These are phyloP conservation scores for Diaporthe aspalathi DNA, from an alignment of 2,329 filamentous ascomycete genomes.

Conservation along the genomic window DNA sequence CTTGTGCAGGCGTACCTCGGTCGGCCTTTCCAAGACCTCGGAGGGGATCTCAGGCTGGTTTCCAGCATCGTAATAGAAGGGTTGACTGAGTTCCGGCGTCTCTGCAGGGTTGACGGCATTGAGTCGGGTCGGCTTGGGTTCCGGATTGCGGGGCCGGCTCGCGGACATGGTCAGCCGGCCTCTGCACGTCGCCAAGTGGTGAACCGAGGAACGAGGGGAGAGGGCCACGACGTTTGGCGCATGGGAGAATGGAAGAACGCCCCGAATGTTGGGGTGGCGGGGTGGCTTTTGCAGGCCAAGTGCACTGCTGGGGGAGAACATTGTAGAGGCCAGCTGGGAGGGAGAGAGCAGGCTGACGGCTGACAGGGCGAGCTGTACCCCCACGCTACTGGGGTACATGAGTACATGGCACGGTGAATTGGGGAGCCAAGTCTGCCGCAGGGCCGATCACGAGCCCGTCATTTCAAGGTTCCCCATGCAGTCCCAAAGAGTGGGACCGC, in stretches of 20 bases:
- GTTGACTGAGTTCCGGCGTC: conserved; percentile 27
- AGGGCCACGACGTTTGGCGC: neutral
- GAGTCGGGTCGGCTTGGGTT: conserved; percentile 19
- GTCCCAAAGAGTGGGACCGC: conserved; percentile 1
- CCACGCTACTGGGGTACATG: conserved; percentile 21
- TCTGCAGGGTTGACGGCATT: neutral
- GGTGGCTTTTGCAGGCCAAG: neutral
- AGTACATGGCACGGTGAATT: neutral
- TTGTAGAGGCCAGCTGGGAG: neutral
- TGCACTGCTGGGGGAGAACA: neutral
- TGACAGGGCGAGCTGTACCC: conserved; percentile 24
- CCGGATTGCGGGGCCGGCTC: conserved; percentile 37
- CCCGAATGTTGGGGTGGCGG: too few species aligned
- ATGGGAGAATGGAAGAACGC: neutral
- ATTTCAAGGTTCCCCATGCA: conserved; percentile 13
- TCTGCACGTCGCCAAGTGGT: conserved; percentile 20
- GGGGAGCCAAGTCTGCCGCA: conserved; percentile 25
- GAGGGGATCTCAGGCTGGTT: neutral
- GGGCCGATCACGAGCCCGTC: conserved; percentile 24
- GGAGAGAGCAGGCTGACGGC: conserved; percentile 11
- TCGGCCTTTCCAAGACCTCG: neutral
- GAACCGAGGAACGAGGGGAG: conserved; percentile 8
- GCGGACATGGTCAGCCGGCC: conserved; percentile 28
- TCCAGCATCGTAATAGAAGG: neutral
- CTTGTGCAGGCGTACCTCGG: neutral